phyloP scores from a whole-genome alignment of 345 rosid species.

The Hevea brasiliensis region DNA sequence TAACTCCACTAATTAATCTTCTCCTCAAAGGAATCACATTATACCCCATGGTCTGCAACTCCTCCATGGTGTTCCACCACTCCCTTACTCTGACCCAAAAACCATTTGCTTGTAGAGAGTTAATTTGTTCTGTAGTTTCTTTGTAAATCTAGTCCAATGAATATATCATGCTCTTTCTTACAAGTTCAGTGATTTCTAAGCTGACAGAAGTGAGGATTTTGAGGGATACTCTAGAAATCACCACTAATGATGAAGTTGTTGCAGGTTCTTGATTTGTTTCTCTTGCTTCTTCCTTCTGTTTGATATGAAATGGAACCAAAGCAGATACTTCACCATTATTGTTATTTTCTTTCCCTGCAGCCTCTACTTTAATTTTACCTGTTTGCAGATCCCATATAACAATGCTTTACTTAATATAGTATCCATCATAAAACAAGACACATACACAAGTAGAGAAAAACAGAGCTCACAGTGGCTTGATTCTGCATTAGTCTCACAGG shows the following conservation, averaged over 20 bases:
- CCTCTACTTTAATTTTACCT: background rate
- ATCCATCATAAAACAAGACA: background rate
- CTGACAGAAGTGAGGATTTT: constrained; percentile 26
- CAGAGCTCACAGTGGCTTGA: background rate
- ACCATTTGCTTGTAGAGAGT: constrained; percentile 6
- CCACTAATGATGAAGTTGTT: constrained; percentile 14
- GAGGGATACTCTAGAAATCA: constrained; percentile 20
- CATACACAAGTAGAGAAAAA: too few relatives aligned
- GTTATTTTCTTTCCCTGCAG: background rate
- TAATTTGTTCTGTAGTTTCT: constrained; percentile 16
- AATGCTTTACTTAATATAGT: too few relatives aligned
- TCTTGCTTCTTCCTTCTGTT: constrained; percentile 1
- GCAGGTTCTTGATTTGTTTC: constrained; percentile 10
- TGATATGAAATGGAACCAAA: background rate
- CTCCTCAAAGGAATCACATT: constrained; percentile 27
- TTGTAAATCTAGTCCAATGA: constrained; percentile 21
- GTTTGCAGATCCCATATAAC: too few relatives aligned
- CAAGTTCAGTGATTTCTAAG: constrained; percentile 15
- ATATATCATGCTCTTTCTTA: constrained; percentile 10
- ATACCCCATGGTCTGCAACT: constrained; percentile 32
- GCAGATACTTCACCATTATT: background rate
- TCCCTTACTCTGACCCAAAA: constrained; percentile 20
- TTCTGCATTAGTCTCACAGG: background rate
- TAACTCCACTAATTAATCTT: constrained; percentile 18
- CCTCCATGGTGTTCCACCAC: constrained; percentile 27